Base-by-base conservation (phyloP, 2,329 filamentous ascomycete species). In the Aspergillus puulaauensis region DNA sequence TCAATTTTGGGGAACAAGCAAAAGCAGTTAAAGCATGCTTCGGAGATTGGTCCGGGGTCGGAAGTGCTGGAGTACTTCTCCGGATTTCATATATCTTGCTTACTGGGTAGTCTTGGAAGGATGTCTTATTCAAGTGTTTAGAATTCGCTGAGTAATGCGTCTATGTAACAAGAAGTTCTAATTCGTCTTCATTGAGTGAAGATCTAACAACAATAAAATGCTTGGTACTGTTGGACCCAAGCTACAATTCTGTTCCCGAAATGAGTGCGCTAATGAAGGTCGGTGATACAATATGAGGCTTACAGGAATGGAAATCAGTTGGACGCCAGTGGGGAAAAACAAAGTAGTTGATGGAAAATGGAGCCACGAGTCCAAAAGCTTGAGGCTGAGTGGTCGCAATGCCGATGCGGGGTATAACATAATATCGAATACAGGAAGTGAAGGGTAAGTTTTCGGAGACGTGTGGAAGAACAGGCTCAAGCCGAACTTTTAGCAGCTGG, bases 331-430 rank as follows among this genome's bases (percentile, higher is more conserved):
- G 27, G 9, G 8, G 24, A 27, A 27, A 27, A 27, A 7, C 7
- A 7, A 27, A 27, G 8, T 27, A 31, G 27, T 37, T n/a, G 14
- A 8, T n/a, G 5, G 14, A 37, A n/a, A 9, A 33, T 12, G 23
- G 14, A 17, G 43, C 41, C 14, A 35, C 24, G 14, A 17, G 11
- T 12, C 6, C 15, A 8, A 40, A 19, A 17, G n/a, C 21, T 6
- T 12, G 14, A 40, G 21, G 12, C 37, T 17, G 33, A 53, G 35
- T 39, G 44, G 41, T 37, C 48, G 37, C 53, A 50, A 49, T 47
- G 35, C 53, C 53, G 23, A 54, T 54, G 52, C 52, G 52, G 52
- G 52, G 52, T 54, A 54, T 54, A 54, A 53, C n/a, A 37, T 48
- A 7, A 21, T 39, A 31, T 46, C n/a, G n/a, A 48, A 37, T 39